Evolutionary conservation across 805 yeast species (phyloP).

Genomic region (Metschnikowia reukaufii): DNA sequence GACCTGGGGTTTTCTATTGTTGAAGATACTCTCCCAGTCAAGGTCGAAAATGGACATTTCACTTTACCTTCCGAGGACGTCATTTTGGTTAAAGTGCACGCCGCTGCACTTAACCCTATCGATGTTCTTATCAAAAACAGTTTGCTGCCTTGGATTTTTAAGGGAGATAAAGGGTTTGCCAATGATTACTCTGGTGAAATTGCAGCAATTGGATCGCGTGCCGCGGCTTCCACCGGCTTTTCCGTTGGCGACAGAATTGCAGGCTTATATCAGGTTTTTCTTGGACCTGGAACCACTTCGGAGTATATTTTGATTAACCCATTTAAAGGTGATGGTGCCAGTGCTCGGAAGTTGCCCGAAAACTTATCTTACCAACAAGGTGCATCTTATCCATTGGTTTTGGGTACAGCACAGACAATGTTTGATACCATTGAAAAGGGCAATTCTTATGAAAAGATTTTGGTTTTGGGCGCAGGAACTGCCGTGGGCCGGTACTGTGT

Average conservation of each 20-base stretch:
- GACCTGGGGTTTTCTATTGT: constrained; percentile 15
- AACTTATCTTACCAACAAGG: constrained; percentile 54
- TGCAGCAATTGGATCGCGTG: constrained; percentile 28
- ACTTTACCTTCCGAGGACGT: constrained; percentile 14
- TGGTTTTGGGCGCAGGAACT: constrained; percentile 75
- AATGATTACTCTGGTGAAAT: constrained; percentile 34
- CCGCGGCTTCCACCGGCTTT: constrained; percentile 20
- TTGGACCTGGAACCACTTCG: constrained; percentile 40
- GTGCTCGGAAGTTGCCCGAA: constrained; percentile 41
- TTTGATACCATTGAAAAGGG: constrained; percentile 32
- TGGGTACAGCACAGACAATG: constrained; percentile 57
- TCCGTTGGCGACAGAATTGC: constrained; percentile 29
- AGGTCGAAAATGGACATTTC: constrained; percentile 2
- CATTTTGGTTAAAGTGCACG: constrained; percentile 30
- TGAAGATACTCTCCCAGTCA: constrained; percentile 9
- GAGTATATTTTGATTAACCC: constrained; percentile 47
- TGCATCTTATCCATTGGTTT: constrained; percentile 64
- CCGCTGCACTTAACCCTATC: constrained; percentile 34
- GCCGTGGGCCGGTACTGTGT: constrained; percentile 59
- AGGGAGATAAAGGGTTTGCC: constrained; percentile 26
- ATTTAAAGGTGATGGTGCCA: constrained; percentile 19
- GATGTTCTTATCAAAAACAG: constrained; percentile 25
- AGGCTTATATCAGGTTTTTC: constrained; percentile 22
- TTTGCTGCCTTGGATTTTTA: constrained; percentile 10
- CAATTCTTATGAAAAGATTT: constrained; percentile 47